Evolutionary conservation across 805 yeast genomes (phyloP).

Genomic region (Wickerhamomyces chambardii): DNA sequence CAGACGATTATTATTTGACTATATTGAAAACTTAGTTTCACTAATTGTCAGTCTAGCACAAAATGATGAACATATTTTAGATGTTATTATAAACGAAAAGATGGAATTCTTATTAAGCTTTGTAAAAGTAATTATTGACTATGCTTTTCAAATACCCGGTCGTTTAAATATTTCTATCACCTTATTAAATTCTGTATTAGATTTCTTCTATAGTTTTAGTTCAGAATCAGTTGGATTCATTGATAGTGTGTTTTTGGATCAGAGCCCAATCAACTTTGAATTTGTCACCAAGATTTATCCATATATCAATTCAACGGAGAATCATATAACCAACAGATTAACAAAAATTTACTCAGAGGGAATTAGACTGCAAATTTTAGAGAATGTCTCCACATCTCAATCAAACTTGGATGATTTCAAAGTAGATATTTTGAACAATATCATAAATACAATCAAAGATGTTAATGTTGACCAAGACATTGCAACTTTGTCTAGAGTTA

Average conservation of each 20-base stretch:
- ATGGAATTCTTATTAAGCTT: constrained; percentile 17
- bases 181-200: constrained; percentile 44
- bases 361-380: constrained; percentile 26
- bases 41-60: constrained; percentile 58
- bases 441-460: constrained; percentile 17
- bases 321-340: constrained; percentile 18
- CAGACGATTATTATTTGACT: constrained; percentile 46
- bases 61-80: constrained; percentile 54
- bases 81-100: constrained; percentile 22
- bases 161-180: constrained; percentile 26
- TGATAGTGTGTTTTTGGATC: not conserved
- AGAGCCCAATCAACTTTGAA: constrained; percentile 9
- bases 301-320: not conserved
- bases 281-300: constrained; percentile 10
- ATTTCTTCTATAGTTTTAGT: constrained; percentile 50
- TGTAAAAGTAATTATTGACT: constrained; percentile 18
- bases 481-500: constrained; percentile 12
- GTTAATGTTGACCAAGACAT: constrained; percentile 25
- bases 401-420: constrained; percentile 9
- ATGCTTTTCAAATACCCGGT: constrained; percentile 15
- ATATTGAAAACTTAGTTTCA: constrained; percentile 65
- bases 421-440: constrained; percentile 13
- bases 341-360: constrained; percentile 26
- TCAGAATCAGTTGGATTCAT: constrained; percentile 50
- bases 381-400: constrained; percentile 13